Evolutionary conservation across 164 flowering plant genomes (phyloP).

Genomic region (Cinnamomum chago): DNA sequence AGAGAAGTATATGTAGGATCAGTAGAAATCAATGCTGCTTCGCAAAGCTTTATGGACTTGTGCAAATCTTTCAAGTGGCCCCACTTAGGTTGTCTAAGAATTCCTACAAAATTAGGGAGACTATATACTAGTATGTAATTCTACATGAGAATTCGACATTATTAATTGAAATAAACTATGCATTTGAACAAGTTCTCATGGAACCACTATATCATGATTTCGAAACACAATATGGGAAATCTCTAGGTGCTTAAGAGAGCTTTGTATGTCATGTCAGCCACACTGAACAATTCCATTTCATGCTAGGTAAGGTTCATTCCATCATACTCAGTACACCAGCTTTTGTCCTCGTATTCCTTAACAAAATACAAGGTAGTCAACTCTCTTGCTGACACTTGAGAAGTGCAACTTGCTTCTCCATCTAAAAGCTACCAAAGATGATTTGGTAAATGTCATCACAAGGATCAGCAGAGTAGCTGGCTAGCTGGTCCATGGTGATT

Average conservation of each 20-base stretch:
- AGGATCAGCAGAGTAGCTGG: too few relatives aligned
- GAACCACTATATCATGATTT: not conserved
- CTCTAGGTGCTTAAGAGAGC: not conserved
- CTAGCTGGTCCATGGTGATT: too few relatives aligned
- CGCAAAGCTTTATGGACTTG: constrained; percentile 88
- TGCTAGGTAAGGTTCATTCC: too few relatives aligned
- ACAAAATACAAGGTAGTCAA: too few relatives aligned
- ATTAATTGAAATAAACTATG: not conserved
- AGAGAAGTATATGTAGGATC: constrained; percentile 65
- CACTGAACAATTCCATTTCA: not conserved
- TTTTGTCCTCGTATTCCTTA: too few relatives aligned
- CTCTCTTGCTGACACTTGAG: too few relatives aligned
- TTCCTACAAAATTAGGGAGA: constrained; percentile 40
- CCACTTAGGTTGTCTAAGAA: constrained; percentile 83
- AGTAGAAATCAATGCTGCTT: constrained; percentile 66
- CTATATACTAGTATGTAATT: not conserved
- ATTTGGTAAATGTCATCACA: too few relatives aligned
- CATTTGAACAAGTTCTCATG: not conserved
- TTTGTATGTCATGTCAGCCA: not conserved
- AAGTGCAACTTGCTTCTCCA: too few relatives aligned
- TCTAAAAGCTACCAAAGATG: too few relatives aligned
- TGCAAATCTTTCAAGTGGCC: constrained; percentile 90
- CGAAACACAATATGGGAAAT: not conserved
- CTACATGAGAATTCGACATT: not conserved
- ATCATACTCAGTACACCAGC: too few relatives aligned